These are phyloP conservation scores for Solanum chilense DNA, from an alignment of 257 asterid genomes.

Conservation along the genomic window DNA sequence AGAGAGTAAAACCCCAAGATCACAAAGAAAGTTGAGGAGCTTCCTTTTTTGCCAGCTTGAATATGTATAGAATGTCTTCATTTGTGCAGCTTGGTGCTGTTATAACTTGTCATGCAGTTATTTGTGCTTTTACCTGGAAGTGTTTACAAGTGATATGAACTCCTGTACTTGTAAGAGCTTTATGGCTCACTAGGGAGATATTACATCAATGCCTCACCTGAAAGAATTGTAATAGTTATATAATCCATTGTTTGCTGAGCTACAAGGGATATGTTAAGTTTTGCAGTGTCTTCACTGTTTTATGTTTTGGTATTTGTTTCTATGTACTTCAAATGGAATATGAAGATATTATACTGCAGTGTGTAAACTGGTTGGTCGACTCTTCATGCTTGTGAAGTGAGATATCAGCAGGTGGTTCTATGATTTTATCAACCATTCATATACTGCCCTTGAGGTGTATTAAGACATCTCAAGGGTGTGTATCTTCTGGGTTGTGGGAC, in stretches of 20 bases:
- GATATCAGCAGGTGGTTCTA: not conserved
- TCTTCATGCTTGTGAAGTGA: not conserved
- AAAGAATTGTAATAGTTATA: not conserved
- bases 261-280: not conserved
- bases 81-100: not conserved
- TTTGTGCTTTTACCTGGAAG: not conserved
- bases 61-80: not conserved
- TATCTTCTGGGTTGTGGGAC: not conserved
- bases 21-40: not conserved
- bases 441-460: not conserved
- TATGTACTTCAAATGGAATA: not conserved
- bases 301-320: not conserved
- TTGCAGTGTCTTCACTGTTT: not conserved
- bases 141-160: not conserved
- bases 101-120: not conserved
- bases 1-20: constrained; percentile 4
- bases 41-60: not conserved
- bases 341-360: not conserved
- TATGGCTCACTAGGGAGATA: not conserved
- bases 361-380: not conserved
- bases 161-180: not conserved
- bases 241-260: not conserved
- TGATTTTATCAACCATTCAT: not conserved
- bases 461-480: not conserved
- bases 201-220: not conserved